Evolutionary conservation across 495 filamentous ascomycete species (phyloP).

Genomic region (Chaetomium fimeti): DNA sequence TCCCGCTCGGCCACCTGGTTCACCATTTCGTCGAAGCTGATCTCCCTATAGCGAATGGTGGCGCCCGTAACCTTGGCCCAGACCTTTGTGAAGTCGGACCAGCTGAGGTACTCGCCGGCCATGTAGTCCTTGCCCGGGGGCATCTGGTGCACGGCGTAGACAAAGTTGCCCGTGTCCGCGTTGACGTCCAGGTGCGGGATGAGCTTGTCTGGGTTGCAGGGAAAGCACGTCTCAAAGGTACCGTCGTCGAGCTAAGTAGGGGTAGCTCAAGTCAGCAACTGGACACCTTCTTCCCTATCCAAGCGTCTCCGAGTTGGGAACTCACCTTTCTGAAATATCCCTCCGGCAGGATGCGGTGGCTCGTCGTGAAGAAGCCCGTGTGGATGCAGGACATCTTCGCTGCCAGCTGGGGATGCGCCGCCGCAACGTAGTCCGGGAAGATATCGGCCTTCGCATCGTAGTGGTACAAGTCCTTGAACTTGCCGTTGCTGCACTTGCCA

Average conservation of each 20-base stretch:
- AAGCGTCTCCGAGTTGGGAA: background rate
- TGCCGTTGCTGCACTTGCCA: slow-evolving; percentile 39
- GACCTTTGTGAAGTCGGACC: slow-evolving; percentile 36
- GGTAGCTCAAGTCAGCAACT: background rate
- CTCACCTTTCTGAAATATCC: slow-evolving; percentile 42
- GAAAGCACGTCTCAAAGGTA: slow-evolving; percentile 43
- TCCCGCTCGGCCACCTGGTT: slow-evolving; percentile 34
- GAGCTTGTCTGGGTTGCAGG: slow-evolving; percentile 29
- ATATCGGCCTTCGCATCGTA: slow-evolving; percentile 47
- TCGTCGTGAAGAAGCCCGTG: slow-evolving; percentile 47
- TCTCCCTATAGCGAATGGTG: slow-evolving; percentile 35
- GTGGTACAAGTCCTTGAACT: slow-evolving; percentile 43
- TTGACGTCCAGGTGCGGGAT: slow-evolving; percentile 45
- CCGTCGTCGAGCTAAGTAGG: slow-evolving; percentile 32
- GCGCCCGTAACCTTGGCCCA: slow-evolving; percentile 37
- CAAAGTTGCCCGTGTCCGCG: slow-evolving; percentile 43
- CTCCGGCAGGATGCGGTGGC: slow-evolving; percentile 39
- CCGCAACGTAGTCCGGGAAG: slow-evolving; percentile 42
- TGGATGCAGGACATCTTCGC: slow-evolving; percentile 49
- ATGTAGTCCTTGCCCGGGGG: slow-evolving; percentile 46
- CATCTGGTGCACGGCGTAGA: slow-evolving; percentile 46
- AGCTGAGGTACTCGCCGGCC: slow-evolving; percentile 38
- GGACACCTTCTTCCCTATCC: no score
- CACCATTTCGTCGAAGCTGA: slow-evolving; percentile 41
- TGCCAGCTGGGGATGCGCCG: slow-evolving; percentile 42